phyloP scores from a whole-genome alignment of 257 asterid species.

The Plantago elongata region DNA sequence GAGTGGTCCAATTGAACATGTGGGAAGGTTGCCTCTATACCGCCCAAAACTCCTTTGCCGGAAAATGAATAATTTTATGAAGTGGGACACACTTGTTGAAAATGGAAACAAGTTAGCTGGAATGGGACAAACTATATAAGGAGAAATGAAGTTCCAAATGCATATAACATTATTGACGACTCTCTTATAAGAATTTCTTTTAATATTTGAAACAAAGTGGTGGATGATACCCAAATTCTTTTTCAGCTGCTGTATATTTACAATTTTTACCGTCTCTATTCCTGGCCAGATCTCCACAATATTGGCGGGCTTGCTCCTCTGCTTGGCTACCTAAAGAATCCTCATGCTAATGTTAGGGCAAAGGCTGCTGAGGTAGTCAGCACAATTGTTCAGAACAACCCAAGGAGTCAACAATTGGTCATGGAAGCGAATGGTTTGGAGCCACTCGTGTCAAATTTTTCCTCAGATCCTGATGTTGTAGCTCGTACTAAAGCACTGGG shows the following conservation, averaged over 20 bases:
- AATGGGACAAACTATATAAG: too few relatives aligned
- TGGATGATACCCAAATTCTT: too few relatives aligned
- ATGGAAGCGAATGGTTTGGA: conserved; percentile 88
- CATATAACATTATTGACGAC: too few relatives aligned
- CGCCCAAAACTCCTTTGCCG: too few relatives aligned
- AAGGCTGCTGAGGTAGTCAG: conserved; percentile 93
- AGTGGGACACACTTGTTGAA: too few relatives aligned
- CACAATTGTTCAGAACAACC: conserved; percentile 93
- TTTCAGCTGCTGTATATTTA: background rate
- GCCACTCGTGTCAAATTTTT: conserved; percentile 57
- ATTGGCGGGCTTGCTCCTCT: conserved; percentile 88
- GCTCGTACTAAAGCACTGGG: conserved; percentile 82
- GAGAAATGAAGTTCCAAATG: too few relatives aligned
- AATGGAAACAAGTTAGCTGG: too few relatives aligned
- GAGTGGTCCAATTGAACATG: too few relatives aligned
- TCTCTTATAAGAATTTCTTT: too few relatives aligned
- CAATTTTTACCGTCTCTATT: conserved; percentile 4
- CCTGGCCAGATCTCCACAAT: conserved; percentile 64
- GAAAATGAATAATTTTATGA: too few relatives aligned
- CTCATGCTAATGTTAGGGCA: conserved; percentile 78
- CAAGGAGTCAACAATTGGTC: conserved; percentile 75
- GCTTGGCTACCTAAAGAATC: conserved; percentile 54
- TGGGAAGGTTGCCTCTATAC: too few relatives aligned
- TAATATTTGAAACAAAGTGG: too few relatives aligned
- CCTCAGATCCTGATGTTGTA: conserved; percentile 71